Conservation (phyloP, 208 protist genomes). For the Naegleria lovaniensis region DNA sequence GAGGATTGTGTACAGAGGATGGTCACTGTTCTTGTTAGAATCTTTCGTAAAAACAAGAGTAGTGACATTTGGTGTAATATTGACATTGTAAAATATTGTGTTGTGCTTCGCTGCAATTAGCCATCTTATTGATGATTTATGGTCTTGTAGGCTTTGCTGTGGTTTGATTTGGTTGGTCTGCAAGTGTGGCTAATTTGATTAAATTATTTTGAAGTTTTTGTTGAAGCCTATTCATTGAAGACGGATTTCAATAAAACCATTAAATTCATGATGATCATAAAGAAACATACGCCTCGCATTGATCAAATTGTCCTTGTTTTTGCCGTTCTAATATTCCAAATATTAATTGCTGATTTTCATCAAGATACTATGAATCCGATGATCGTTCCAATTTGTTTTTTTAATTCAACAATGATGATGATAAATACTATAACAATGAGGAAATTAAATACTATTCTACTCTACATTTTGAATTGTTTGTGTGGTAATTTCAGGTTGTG, state of each 20-base stretch:
- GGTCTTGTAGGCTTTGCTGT: neutral
- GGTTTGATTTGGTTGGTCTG: neutral
- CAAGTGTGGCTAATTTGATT: neutral
- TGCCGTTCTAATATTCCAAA: neutral
- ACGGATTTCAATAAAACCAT: neutral
- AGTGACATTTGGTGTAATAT: too few relatives aligned
- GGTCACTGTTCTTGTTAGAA: too few relatives aligned
- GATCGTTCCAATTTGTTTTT: too few relatives aligned
- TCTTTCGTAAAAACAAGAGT: too few relatives aligned
- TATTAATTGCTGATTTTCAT: slow-evolving; percentile 13
- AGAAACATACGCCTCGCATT: neutral
- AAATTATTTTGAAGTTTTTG: neutral
- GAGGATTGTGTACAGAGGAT: too few relatives aligned
- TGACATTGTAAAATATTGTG: too few relatives aligned
- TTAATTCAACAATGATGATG: too few relatives aligned
- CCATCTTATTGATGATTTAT: too few relatives aligned
- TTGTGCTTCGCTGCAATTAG: too few relatives aligned
- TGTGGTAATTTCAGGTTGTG: neutral
- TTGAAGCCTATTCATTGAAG: neutral
- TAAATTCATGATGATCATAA: neutral
- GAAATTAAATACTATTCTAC: neutral
- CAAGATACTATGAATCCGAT: neutral
- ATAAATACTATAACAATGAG: too few relatives aligned
- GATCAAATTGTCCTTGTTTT: slow-evolving; percentile 8
- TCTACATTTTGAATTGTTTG: neutral